Evolutionary conservation across 345 rosid species (phyloP).

Genomic region (Eucalyptus brandiana): DNA sequence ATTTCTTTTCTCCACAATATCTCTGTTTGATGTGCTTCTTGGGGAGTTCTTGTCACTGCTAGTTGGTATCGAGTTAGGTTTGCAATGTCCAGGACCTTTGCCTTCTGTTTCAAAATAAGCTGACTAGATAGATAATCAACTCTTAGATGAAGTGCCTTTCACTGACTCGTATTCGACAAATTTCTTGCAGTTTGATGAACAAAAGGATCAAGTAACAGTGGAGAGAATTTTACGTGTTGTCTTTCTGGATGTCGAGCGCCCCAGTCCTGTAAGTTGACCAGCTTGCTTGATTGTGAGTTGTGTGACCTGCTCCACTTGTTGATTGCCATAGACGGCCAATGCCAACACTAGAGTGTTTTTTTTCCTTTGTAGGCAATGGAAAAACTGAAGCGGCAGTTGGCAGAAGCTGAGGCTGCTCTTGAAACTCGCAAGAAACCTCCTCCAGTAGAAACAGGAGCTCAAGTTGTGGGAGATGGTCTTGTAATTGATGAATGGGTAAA

Average conservation of each 20-base stretch:
- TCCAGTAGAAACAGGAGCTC: constrained; percentile 69
- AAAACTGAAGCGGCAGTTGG: constrained; percentile 75
- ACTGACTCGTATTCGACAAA: background rate
- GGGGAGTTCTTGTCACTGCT: background rate
- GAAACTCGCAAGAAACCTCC: constrained; percentile 92
- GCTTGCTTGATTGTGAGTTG: background rate
- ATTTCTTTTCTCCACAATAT: background rate
- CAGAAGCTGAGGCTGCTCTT: constrained; percentile 90
- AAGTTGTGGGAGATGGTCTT: constrained; percentile 80
- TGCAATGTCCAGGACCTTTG: background rate
- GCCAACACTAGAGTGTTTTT: background rate
- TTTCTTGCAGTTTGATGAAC: constrained; percentile 79
- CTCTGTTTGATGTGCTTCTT: background rate
- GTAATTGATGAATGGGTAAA: constrained; percentile 97
- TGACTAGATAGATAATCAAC: background rate
- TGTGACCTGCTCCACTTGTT: background rate
- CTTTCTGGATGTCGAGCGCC: constrained; percentile 58
- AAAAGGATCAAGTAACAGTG: constrained; percentile 68
- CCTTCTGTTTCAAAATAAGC: background rate
- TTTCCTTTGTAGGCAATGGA: constrained; percentile 40
- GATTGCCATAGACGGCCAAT: background rate
- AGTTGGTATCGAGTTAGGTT: background rate
- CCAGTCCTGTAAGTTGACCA: constrained; percentile 56
- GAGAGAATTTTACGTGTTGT: constrained; percentile 78
- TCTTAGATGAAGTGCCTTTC: background rate